phyloP scores from a whole-genome alignment of 2,329 filamentous ascomycete genomes.

The Scedosporium dehoogii region DNA sequence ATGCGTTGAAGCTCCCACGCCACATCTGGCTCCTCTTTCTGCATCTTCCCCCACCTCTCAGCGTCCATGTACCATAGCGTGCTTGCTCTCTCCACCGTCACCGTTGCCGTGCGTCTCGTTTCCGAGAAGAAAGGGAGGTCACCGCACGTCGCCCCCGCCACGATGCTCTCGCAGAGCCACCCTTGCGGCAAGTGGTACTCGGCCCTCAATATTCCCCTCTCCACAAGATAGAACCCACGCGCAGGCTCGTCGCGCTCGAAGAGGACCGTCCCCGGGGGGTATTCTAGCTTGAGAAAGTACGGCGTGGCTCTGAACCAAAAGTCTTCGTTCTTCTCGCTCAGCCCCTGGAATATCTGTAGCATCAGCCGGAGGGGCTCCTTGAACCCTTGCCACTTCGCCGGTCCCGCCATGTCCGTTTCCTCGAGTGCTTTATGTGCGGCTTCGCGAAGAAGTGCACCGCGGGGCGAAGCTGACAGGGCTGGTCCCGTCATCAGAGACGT shows the following conservation, averaged over 20 bases:
- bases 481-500: neutral
- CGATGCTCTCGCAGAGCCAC: conserved; percentile 79
- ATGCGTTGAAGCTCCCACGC: conserved; percentile 77
- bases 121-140: conserved; percentile 95
- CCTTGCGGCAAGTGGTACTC: conserved; percentile 91
- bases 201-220: conserved; percentile 77
- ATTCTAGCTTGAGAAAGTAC: conserved; percentile 66
- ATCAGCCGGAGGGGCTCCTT: conserved; percentile 85
- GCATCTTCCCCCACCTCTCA: conserved; percentile 62
- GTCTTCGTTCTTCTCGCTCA: conserved; percentile 80
- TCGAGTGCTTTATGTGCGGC: conserved; percentile 69
- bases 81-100: conserved; percentile 70
- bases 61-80: conserved; percentile 73
- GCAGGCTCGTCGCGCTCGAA: conserved; percentile 71
- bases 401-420: conserved; percentile 49
- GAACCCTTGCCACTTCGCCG: conserved; percentile 71
- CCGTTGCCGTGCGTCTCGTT: conserved; percentile 77
- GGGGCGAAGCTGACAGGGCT: conserved; percentile 43
- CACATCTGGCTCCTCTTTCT: conserved; percentile 63
- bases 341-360: conserved; percentile 86
- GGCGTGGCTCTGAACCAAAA: conserved; percentile 80
- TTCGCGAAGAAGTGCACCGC: conserved; percentile 64
- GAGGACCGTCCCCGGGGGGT: conserved; percentile 58
- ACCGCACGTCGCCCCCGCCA: conserved; percentile 88
- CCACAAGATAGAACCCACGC: conserved; percentile 80